Percentiles rank a stretch among this genome's conserved stretches.
These are phyloP conservation scores for Podila horticola DNA, from an alignment of 192 early-diverging fungal genomes.

Conservation along the genomic window DNA sequence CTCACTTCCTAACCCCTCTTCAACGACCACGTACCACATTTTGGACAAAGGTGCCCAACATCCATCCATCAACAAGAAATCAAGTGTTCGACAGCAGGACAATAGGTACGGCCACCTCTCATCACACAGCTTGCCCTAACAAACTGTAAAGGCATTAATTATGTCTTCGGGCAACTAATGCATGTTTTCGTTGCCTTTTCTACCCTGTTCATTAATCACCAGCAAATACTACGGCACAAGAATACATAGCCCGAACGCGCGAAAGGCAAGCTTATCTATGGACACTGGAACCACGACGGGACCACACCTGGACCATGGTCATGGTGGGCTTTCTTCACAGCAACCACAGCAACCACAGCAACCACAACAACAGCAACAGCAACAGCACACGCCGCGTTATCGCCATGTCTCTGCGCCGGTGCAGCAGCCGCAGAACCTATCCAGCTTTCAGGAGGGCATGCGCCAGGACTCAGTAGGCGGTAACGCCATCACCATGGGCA, in stretches of 20 bases:
- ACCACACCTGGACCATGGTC: slow-evolving; percentile 12
- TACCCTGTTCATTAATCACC: no score
- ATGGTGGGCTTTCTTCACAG: slow-evolving; percentile 2
- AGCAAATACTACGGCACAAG: no score
- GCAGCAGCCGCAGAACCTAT: slow-evolving; percentile 39
- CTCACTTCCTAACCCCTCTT: neutral
- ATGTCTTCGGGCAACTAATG: no score
- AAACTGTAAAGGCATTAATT: no score
- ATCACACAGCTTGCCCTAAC: no score
- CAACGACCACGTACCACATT: no score
- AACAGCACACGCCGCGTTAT: slow-evolving; percentile 29
- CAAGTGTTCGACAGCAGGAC: no score
- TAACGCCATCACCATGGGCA: slow-evolving; percentile 5
- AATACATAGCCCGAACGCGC: no score
- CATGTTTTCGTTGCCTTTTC: no score
- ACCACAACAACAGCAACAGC: slow-evolving; percentile 14
- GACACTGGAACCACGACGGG: neutral
- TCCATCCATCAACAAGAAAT: no score
- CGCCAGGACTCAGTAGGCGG: slow-evolving; percentile 37
- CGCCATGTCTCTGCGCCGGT: slow-evolving; percentile 43
- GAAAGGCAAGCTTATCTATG: neutral
- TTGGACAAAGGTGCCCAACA: no score
- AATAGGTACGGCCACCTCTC: no score
- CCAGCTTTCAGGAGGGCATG: slow-evolving; percentile 40
- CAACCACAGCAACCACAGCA: slow-evolving; percentile 12